These are phyloP conservation scores for Lasiodiplodia sp. DNA, from an alignment of 2,329 filamentous ascomycete species.

Conservation along the genomic window DNA sequence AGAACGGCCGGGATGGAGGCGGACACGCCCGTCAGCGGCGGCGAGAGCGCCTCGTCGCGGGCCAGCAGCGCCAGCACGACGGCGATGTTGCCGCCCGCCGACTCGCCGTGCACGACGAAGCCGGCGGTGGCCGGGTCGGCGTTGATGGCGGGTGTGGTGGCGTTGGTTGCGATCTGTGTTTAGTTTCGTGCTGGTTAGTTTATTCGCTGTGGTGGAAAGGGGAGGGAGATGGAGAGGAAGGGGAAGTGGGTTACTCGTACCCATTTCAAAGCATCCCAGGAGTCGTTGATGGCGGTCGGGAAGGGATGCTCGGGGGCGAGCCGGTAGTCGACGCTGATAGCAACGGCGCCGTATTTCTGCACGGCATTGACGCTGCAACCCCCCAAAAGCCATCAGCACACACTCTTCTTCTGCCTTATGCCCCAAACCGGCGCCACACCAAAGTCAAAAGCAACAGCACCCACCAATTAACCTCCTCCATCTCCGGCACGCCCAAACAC, in stretches of 20 bases:
- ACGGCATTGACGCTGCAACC: slow-evolving; percentile 49
- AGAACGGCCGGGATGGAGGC: slow-evolving; percentile 32
- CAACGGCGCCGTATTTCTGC: slow-evolving; percentile 62
- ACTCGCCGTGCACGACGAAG: slow-evolving; percentile 34
- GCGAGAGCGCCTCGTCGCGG: slow-evolving; percentile 32
- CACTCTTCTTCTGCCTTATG: background rate
- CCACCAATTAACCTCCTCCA: slow-evolving; percentile 25
- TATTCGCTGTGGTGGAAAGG: background rate
- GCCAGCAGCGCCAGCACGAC: slow-evolving; percentile 34
- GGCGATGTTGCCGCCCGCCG: slow-evolving; percentile 35
- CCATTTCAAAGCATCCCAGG: slow-evolving; percentile 32
- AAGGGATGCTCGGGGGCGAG: slow-evolving; percentile 69
- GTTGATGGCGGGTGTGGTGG: slow-evolving; percentile 15
- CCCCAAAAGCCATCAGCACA: slow-evolving; percentile 21
- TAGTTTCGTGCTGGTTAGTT: background rate
- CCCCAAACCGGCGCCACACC: background rate
- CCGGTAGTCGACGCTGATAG: slow-evolving; percentile 68
- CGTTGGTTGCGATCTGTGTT: slow-evolving; percentile 31
- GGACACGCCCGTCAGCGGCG: slow-evolving; percentile 34
- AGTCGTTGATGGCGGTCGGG: slow-evolving; percentile 68
- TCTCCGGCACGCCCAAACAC: slow-evolving; percentile 33
- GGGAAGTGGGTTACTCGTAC: slow-evolving; percentile 9
- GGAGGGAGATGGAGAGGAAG: too few relatives aligned
- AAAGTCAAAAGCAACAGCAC: background rate
- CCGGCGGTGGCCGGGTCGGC: slow-evolving; percentile 32